A percentile compares a stretch with the other conserved stretches of the same genome.
These are phyloP conservation scores for Curvularia eragrostidis DNA, from an alignment of 2,329 filamentous ascomycete species.

Conservation along the genomic window DNA sequence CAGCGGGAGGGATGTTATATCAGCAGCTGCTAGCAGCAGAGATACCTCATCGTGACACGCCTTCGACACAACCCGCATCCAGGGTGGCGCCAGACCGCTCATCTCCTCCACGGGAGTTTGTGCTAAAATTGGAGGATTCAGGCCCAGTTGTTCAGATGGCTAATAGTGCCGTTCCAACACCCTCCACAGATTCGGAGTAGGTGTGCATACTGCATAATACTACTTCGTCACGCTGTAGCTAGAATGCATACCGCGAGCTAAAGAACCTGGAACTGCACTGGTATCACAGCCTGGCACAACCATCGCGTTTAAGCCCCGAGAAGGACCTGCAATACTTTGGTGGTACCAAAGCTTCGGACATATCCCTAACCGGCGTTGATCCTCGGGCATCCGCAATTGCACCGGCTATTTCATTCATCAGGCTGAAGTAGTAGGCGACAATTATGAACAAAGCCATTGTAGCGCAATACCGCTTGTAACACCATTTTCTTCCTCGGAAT, in stretches of 20 bases:
- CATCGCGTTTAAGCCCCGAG: neutral
- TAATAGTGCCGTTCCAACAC: neutral
- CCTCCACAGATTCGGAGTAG: neutral
- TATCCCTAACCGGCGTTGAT: neutral
- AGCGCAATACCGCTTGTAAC: conserved; percentile 3
- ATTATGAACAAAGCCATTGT: conserved; percentile 5
- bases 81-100: neutral
- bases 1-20: conserved; percentile 1
- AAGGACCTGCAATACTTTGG: conserved; percentile 9
- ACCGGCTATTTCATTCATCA: conserved; percentile 5
- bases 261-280: neutral
- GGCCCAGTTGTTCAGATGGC: conserved; percentile 1
- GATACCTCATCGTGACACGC: conserved; percentile 10
- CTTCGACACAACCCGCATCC: neutral
- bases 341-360: conserved; percentile 3
- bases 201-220: neutral
- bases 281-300: neutral
- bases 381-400: conserved; percentile 5
- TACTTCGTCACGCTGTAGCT: neutral
- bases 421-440: neutral
- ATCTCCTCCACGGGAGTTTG: neutral
- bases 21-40: conserved; percentile 6
- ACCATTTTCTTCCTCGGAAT: neutral
- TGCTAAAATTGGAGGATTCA: neutral
- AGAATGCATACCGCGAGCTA: neutral